These are phyloP conservation scores for Pseudogymnoascus sp. DNA, from an alignment of 2,329 filamentous ascomycete species.

Conservation along the genomic window DNA sequence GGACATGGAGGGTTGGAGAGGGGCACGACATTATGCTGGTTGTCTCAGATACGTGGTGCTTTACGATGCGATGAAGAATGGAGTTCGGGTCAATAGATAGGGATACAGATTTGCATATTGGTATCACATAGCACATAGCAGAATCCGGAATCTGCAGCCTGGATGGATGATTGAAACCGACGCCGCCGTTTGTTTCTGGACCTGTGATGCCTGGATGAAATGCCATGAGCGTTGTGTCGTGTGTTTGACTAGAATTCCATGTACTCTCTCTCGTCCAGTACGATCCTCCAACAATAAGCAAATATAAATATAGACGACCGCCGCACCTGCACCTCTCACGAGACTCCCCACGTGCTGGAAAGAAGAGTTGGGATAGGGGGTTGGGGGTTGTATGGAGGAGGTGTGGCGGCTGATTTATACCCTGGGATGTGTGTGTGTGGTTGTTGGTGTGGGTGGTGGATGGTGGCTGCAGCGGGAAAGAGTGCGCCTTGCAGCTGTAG, in stretches of 20 bases:
- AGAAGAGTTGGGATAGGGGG: neutral
- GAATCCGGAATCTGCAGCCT: neutral
- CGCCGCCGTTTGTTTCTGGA: neutral
- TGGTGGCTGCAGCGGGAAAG: neutral
- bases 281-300: neutral
- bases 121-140: neutral
- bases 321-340: neutral
- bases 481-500: neutral
- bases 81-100: neutral
- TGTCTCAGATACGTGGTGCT: neutral
- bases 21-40: neutral
- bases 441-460: neutral
- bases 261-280: neutral
- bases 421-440: neutral
- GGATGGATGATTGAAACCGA: neutral
- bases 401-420: neutral
- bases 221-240: neutral
- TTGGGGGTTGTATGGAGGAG: neutral
- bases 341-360: slow-evolving; percentile 1
- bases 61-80: neutral
- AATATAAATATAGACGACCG: neutral
- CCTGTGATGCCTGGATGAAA: neutral
- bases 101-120: neutral
- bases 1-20: neutral
- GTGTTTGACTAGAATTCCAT: neutral